Conservation (phyloP, 345 rosid species). For the Noccaea caerulescens region DNA sequence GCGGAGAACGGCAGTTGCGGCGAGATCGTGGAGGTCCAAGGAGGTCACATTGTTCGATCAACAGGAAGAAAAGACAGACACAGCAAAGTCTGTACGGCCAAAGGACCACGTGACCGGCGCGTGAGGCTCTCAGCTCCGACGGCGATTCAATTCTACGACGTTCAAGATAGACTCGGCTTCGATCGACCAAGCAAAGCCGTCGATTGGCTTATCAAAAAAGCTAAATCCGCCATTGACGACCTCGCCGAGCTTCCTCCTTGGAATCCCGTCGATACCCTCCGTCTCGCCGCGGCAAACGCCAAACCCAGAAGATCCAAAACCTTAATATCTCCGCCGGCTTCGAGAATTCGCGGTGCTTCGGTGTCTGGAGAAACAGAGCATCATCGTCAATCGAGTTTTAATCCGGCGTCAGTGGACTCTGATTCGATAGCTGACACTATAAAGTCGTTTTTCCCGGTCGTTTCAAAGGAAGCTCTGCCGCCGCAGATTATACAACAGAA, state of each 20-base stretch:
- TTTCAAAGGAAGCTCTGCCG: conserved; percentile 46
- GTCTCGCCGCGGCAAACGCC: conserved; percentile 30
- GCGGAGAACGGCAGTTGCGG: conserved; percentile 53
- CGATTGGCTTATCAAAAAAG: conserved; percentile 90
- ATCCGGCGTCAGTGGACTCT: conserved; percentile 68
- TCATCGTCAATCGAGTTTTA: conserved; percentile 48
- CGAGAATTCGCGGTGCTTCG: conserved; percentile 35
- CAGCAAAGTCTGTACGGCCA: conserved; percentile 92
- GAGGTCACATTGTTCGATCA: conserved; percentile 93
- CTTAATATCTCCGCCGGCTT: neutral
- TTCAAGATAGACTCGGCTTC: conserved; percentile 89
- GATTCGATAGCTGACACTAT: conserved; percentile 85
- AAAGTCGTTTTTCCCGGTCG: conserved; percentile 79
- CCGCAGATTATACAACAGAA: conserved; percentile 49
- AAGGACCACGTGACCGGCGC: conserved; percentile 95
- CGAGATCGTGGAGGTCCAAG: conserved; percentile 91
- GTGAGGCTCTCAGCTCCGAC: conserved; percentile 93
- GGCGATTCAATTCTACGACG: conserved; percentile 96
- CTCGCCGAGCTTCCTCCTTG: conserved; percentile 87
- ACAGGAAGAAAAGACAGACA: conserved; percentile 88
- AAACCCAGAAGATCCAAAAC: conserved; percentile 32
- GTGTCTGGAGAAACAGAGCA: conserved; percentile 36
- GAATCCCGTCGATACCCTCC: conserved; percentile 50
- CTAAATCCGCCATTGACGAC: conserved; percentile 80
- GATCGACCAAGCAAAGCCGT: conserved; percentile 98